phyloP scores from a whole-genome alignment of 1,139 yeast species.

The Scheffersomyces cryptocercus region DNA sequence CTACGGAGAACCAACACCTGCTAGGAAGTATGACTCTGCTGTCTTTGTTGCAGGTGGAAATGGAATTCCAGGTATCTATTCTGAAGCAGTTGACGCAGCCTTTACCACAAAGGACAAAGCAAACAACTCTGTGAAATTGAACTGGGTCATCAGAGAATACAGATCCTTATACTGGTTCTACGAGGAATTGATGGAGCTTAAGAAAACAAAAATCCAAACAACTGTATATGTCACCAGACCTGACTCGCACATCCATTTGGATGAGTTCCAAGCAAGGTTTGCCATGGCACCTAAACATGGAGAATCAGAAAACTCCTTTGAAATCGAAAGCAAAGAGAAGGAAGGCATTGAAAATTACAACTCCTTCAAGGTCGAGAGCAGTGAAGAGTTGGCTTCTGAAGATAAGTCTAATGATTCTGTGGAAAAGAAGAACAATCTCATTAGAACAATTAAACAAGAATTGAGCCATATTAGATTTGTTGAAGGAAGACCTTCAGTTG shows the following conservation, averaged over 20 bases:
- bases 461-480: constrained; percentile 15
- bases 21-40: constrained; percentile 31
- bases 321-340: not conserved
- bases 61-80: constrained; percentile 45
- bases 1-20: constrained; percentile 36
- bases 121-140: constrained; percentile 27
- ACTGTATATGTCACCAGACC: constrained; percentile 37
- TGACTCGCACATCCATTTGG: constrained; percentile 9
- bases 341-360: not conserved
- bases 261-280: constrained; percentile 9
- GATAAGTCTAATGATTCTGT: not conserved
- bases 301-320: too few species aligned
- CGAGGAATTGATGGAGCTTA: constrained; percentile 30
- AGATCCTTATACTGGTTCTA: constrained; percentile 35
- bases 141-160: constrained; percentile 40
- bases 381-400: not conserved
- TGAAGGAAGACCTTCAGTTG: constrained; percentile 28
- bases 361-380: not conserved
- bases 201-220: constrained; percentile 25
- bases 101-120: constrained; percentile 12
- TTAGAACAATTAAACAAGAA: constrained; percentile 1
- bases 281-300: too few species aligned
- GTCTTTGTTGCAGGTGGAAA: constrained; percentile 44
- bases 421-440: constrained; percentile 1
- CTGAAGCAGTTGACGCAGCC: constrained; percentile 35